Percentiles rank a stretch among this genome's conserved stretches.
These are phyloP conservation scores for Patellifolia procumbens DNA, from an alignment of 179 eudicot genomes.

Conservation along the genomic window DNA sequence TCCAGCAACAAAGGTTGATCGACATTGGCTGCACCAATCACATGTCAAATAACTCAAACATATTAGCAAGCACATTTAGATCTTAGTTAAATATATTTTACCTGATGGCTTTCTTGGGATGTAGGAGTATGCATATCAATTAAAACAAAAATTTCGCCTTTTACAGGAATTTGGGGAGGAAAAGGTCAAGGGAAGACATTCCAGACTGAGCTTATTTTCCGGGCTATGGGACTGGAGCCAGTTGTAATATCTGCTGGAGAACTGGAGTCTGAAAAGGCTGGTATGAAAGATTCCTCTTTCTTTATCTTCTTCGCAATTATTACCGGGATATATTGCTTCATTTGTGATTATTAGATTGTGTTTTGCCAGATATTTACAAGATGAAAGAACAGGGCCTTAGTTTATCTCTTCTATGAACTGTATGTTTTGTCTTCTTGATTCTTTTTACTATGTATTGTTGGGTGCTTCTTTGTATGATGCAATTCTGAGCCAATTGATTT, in stretches of 20 bases:
- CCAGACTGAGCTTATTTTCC: constrained; percentile 93
- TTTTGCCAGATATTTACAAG: neutral
- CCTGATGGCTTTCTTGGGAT: neutral
- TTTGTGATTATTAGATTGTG: neutral
- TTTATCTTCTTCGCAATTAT: neutral
- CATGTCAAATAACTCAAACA: too few species aligned
- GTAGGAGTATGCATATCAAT: neutral
- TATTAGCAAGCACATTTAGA: too few species aligned
- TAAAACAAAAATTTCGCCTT: neutral
- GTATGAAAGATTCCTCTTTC: constrained; percentile 36
- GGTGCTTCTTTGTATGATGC: neutral
- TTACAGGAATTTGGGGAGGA: constrained; percentile 94
- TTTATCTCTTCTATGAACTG: neutral
- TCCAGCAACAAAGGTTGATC: too few species aligned
- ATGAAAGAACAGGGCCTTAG: neutral
- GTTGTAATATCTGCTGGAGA: constrained; percentile 97
- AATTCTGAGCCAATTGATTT: neutral
- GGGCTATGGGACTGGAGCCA: constrained; percentile 88
- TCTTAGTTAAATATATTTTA: too few species aligned
- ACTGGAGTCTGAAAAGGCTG: constrained; percentile 94
- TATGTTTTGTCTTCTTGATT: neutral
- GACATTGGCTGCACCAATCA: too few species aligned
- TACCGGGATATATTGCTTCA: neutral
- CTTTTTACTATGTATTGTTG: neutral
- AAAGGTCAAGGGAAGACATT: constrained; percentile 99